These are phyloP conservation scores for Ganoderma sinense DNA, from an alignment of 1,284 basidiomycete genomes.

Conservation along the genomic window DNA sequence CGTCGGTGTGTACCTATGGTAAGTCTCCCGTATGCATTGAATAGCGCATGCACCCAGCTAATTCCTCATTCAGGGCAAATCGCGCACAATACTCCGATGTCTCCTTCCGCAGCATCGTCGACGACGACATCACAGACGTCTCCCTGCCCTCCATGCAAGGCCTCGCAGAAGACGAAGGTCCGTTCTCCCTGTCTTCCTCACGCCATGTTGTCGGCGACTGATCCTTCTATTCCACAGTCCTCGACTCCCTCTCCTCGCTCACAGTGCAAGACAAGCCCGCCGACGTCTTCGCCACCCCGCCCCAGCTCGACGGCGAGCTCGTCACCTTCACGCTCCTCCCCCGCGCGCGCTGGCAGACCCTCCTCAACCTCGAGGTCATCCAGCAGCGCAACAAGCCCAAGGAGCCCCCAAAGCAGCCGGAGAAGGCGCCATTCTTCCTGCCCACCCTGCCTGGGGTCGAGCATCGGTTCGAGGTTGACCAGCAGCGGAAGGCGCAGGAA, in stretches of 20 bases:
- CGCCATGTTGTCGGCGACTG: neutral
- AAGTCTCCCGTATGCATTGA: constrained; percentile 27
- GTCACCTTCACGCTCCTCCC: constrained; percentile 94
- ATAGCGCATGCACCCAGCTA: neutral
- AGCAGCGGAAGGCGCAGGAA: constrained; percentile 45
- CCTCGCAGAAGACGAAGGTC: constrained; percentile 75
- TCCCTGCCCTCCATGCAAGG: constrained; percentile 88
- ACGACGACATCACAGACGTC: constrained; percentile 75
- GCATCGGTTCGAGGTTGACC: constrained; percentile 74
- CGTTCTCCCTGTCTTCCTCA: constrained; percentile 11
- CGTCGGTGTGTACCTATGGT: constrained; percentile 95
- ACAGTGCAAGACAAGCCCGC: constrained; percentile 63
- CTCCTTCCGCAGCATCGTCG: constrained; percentile 76
- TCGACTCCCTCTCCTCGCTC: constrained; percentile 67
- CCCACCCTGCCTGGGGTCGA: constrained; percentile 90
- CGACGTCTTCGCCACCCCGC: constrained; percentile 85
- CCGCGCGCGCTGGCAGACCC: constrained; percentile 93
- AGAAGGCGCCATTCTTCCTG: constrained; percentile 97
- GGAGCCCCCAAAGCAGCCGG: constrained; percentile 93
- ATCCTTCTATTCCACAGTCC: constrained; percentile 47
- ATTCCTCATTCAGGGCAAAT: constrained; percentile 75
- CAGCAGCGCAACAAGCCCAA: constrained; percentile 98
- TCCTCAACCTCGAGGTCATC: constrained; percentile 96
- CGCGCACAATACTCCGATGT: constrained; percentile 93
- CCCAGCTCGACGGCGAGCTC: constrained; percentile 85